phyloP scores from a whole-genome alignment of 2,329 filamentous ascomycete genomes.

The Myrmaecium sp. region DNA sequence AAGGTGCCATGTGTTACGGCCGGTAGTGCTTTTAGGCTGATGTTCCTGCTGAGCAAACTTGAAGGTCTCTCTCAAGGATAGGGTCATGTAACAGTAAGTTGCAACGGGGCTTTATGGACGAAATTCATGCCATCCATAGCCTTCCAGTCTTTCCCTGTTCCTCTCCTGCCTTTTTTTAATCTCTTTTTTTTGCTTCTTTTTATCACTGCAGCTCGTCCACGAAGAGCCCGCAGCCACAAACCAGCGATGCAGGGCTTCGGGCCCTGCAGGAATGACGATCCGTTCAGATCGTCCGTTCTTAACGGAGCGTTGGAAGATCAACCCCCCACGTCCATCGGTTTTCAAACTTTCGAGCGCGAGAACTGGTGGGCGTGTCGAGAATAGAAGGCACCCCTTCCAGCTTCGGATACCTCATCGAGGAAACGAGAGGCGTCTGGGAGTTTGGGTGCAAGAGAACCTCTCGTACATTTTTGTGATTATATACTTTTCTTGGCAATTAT shows the following conservation, averaged over 20 bases:
- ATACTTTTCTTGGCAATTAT: too few species aligned
- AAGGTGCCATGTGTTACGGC: constrained; percentile 2
- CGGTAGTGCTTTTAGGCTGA: neutral
- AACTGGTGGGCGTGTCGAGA: constrained; percentile 8
- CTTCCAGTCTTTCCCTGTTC: neutral
- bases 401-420: constrained; percentile 6
- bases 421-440: constrained; percentile 11
- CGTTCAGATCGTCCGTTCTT: constrained; percentile 19
- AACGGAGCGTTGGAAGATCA: constrained; percentile 32
- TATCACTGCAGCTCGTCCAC: neutral
- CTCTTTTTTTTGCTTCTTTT: constrained; percentile 1
- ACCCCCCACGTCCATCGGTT: constrained; percentile 3
- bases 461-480: constrained; percentile 16
- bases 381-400: constrained; percentile 17
- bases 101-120: neutral
- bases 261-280: constrained; percentile 24
- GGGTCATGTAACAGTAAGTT: neutral
- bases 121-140: neutral
- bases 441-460: constrained; percentile 23
- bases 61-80: constrained; percentile 3
- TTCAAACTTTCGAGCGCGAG: too few species aligned
- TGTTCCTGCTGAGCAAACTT: neutral
- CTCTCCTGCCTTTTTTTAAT: constrained; percentile 2
- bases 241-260: constrained; percentile 28
- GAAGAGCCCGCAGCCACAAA: constrained; percentile 5